Evolutionary conservation across 345 rosid species (phyloP).

Genomic region (Eucalyptus leucophloia): DNA sequence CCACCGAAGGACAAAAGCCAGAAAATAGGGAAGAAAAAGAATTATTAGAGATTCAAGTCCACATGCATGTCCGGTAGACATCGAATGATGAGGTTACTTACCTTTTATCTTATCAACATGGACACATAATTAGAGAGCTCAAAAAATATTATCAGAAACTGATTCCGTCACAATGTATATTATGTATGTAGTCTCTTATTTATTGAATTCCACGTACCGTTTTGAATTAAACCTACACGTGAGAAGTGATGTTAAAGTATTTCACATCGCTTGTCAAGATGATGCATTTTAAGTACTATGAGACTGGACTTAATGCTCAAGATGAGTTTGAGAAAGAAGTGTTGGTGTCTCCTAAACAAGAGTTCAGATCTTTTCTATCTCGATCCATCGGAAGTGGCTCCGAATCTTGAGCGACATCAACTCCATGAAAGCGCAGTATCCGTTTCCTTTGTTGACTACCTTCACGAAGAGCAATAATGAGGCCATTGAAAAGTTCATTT

Average conservation of each 20-base stretch:
- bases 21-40: background rate
- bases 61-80: background rate
- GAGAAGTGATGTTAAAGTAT: background rate
- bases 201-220: accelerated
- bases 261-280: accelerated
- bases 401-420: background rate
- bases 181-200: accelerated
- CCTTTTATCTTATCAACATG: background rate
- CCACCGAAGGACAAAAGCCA: background rate
- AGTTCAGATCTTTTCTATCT: background rate
- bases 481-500: background rate
- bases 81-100: background rate
- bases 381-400: background rate
- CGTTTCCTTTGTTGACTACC: background rate
- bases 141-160: background rate
- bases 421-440: background rate
- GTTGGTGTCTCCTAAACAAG: background rate
- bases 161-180: background rate
- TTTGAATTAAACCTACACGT: background rate
- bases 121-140: background rate
- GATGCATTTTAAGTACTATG: no score
- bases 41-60: background rate
- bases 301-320: background rate
- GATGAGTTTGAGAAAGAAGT: background rate
- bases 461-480: background rate